Conservation (phyloP, 129 eudicot species). For the Scalesia atractyloides region DNA sequence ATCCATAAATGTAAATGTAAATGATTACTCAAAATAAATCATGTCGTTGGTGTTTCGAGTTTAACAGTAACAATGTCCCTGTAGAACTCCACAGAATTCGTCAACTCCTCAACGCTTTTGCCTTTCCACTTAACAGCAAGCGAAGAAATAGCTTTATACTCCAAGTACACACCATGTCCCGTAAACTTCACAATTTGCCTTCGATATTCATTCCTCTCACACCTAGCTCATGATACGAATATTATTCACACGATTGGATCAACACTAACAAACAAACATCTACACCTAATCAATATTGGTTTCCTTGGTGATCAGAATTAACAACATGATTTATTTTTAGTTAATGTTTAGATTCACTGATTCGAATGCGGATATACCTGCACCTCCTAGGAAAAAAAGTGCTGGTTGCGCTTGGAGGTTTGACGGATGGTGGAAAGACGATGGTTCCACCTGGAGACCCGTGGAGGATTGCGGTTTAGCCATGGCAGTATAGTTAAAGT, state of each 20-base stretch:
- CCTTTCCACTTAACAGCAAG: conserved; percentile 89
- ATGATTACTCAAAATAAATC: no score
- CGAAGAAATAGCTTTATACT: conserved; percentile 56
- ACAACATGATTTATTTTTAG: no score
- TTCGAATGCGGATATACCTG: conserved; percentile 45
- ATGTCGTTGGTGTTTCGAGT: no score
- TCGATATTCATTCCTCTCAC: conserved; percentile 77
- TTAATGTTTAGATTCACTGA: no score
- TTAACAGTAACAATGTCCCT: conserved; percentile 67
- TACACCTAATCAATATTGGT: not conserved
- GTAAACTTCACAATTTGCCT: conserved; percentile 70
- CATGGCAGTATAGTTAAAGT: conserved; percentile 31
- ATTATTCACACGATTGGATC: not conserved
- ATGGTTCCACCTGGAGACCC: conserved; percentile 53
- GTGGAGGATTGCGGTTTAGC: conserved; percentile 41
- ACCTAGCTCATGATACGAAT: conserved; percentile 49
- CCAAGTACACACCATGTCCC: conserved; percentile 78
- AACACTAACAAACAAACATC: not conserved
- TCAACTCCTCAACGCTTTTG: conserved; percentile 60
- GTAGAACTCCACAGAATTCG: conserved; percentile 62
- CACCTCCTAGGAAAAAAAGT: conserved; percentile 82
- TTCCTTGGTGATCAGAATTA: no score
- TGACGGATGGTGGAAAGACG: conserved; percentile 63
- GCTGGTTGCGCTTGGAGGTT: conserved; percentile 64
- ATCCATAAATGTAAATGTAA: no score